Evolutionary conservation across 352 stramenopile species (phyloP).

Genomic region (Pythium rhizo-oryzae): DNA sequence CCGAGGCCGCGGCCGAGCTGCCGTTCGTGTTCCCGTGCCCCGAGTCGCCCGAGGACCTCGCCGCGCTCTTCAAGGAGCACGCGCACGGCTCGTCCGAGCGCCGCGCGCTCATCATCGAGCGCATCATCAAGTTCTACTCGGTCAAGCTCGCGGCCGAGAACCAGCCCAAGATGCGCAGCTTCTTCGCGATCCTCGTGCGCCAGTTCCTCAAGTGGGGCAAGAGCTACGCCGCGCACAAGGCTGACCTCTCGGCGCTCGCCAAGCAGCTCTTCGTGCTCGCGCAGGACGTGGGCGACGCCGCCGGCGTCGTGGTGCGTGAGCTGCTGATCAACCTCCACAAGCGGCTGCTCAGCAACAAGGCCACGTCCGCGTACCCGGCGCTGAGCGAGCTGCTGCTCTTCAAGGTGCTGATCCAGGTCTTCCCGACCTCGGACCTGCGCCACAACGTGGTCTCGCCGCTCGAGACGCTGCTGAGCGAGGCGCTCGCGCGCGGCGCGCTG

Average conservation of each 20-base stretch:
- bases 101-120: conserved; percentile 90
- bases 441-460: conserved; percentile 94
- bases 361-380: conserved; percentile 83
- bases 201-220: conserved; percentile 93
- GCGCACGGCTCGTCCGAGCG: conserved; percentile 71
- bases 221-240: conserved; percentile 67
- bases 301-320: conserved; percentile 87
- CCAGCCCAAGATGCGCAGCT: conserved; percentile 95
- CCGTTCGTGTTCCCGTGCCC: conserved; percentile 96
- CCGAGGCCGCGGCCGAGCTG: conserved; percentile 63
- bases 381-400: conserved; percentile 92
- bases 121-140: conserved; percentile 94
- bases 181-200: conserved; percentile 94
- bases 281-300: conserved; percentile 91
- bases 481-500: conserved; percentile 79
- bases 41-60: conserved; percentile 90
- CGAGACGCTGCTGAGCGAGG: conserved; percentile 91
- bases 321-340: conserved; percentile 92
- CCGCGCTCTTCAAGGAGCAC: conserved; percentile 89
- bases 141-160: conserved; percentile 94
- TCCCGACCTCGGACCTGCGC: conserved; percentile 94
- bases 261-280: conserved; percentile 89
- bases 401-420: conserved; percentile 88
- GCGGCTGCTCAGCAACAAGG: conserved; percentile 82
- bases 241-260: conserved; percentile 78